Evolutionary conservation across 257 asterid genomes (phyloP).

Genomic region (Lavandula angustifolia): DNA sequence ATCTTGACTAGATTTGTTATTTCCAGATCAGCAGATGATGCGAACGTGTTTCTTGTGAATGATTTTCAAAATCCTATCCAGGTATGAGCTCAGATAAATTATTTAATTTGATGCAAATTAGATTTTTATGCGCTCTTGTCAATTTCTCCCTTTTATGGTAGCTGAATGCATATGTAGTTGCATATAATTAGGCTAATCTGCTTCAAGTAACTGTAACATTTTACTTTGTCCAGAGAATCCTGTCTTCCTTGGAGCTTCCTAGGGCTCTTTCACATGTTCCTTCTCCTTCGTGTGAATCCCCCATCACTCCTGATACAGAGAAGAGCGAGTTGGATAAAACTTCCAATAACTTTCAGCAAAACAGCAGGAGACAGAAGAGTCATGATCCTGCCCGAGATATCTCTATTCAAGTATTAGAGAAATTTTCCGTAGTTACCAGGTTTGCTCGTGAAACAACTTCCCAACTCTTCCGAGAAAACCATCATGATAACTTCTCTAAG

Average conservation of each 20-base stretch:
- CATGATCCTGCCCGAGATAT: conserved; percentile 91
- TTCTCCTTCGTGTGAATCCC: conserved; percentile 50
- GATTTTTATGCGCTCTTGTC: conserved; percentile 11
- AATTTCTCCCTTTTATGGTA: conserved; percentile 2
- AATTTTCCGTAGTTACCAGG: conserved; percentile 93
- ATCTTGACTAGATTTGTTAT: conserved; percentile 26
- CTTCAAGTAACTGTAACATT: conserved; percentile 22
- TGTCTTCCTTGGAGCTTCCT: conserved; percentile 93
- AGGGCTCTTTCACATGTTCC: conserved; percentile 60
- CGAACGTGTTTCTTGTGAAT: conserved; percentile 91
- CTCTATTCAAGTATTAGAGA: conserved; percentile 90
- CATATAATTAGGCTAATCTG: conserved; percentile 17
- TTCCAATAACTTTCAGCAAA: conserved; percentile 45
- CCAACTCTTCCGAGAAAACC: conserved; percentile 83
- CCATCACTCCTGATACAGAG: conserved; percentile 46
- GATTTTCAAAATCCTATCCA: conserved; percentile 93
- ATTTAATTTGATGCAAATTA: conserved; percentile 1
- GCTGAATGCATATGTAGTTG: conserved; percentile 12
- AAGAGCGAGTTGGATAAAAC: conserved; percentile 44
- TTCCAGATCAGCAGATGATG: conserved; percentile 93
- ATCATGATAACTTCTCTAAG: conserved; percentile 55
- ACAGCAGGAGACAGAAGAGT: conserved; percentile 65
- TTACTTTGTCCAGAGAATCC: conserved; percentile 60
- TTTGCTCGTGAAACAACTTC: conserved; percentile 99
- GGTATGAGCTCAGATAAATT: conserved; percentile 45